Evolutionary conservation across 345 rosid species (phyloP), one percentile per base, ranked within the genome.

Genomic region (Mercurialis annua): DNA sequence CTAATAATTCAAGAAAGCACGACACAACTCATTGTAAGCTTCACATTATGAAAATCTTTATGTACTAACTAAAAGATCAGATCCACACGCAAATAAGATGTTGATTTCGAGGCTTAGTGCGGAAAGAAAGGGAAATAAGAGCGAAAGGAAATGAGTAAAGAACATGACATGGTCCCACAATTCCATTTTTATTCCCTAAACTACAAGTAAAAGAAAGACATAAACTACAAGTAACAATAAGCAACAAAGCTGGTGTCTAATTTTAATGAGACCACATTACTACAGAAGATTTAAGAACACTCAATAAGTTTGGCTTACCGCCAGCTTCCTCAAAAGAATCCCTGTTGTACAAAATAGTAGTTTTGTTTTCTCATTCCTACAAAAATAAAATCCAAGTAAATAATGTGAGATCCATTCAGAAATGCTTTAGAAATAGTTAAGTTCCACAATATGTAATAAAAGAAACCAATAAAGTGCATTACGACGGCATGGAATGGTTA

Each of bases 321-420:
- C 85, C 53, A 92, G 85, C 76, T 80, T 90, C 78, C 98, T 88
- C 75, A 92, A 68, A 67, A 92, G 92, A 78, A 90, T 92, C 58
- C 98, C 98, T 1, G 97, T 92, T 34, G 98, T 92, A 72, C 97
- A 92, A 74, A 90, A 92, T 21, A 90, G 90, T 72, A 92, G 93
- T 76, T 86, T 90, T 71, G 97, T 92, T 76, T 77, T 86, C 52
- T 90, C 90, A 81, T 82, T 88, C 97, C 97, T 92, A 82, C 65
- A 71, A 73, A 71, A 69, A 62, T 50, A 71, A 59, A 76, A 58
- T 16, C 49, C 31, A 56, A 72, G 38, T 15, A 55, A 56, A 55
- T 51, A 58, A 10, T n/a, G n/a, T n/a, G 6, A 11, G 16, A 54
- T 65, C 33, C 27, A 40, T 18, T 38, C 27, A 51, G 42, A 18